phyloP scores from a whole-genome alignment of 176 grass and related monocot species.

The Cocos nucifera region DNA sequence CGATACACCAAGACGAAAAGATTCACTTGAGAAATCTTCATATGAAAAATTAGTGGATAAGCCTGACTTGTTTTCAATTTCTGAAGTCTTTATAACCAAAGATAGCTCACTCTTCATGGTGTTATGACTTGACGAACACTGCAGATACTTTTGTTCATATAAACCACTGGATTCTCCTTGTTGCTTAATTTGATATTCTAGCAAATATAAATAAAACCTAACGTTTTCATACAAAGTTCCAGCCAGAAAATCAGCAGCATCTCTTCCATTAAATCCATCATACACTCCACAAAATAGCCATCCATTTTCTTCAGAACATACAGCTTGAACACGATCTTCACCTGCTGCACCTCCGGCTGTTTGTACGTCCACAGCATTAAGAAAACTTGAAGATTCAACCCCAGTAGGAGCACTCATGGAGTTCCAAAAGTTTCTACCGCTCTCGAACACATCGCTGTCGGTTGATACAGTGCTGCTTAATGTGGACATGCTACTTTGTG shows the following conservation, averaged over 20 bases:
- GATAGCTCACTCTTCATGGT: conserved; percentile 56
- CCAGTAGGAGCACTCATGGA: conserved; percentile 41
- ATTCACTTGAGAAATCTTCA: conserved; percentile 28
- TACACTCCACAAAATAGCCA: conserved; percentile 97
- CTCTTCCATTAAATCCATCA: conserved; percentile 96
- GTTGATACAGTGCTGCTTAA: conserved; percentile 36
- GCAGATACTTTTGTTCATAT: conserved; percentile 10
- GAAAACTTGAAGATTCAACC: conserved; percentile 65
- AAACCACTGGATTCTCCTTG: conserved; percentile 24
- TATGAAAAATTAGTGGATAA: conserved; percentile 11
- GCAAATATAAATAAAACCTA: conserved; percentile 66
- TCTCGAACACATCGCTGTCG: conserved; percentile 45
- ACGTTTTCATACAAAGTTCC: conserved; percentile 92
- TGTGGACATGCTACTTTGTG: not conserved
- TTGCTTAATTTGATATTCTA: conserved; percentile 67
- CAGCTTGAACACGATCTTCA: conserved; percentile 98
- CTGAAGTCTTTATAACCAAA: conserved; percentile 47
- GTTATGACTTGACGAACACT: not conserved
- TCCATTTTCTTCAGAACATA: conserved; percentile 96
- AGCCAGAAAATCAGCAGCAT: conserved; percentile 96
- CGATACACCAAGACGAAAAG: conserved; percentile 56
- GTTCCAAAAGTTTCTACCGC: conserved; percentile 49
- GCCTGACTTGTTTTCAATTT: conserved; percentile 37
- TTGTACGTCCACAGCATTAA: conserved; percentile 65
- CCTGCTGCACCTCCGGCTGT: conserved; percentile 97